Evolutionary conservation across 371 early-diverging fungal genomes (phyloP), one percentile per base, ranked within the genome.

Genomic region (Mortierella sp.): DNA sequence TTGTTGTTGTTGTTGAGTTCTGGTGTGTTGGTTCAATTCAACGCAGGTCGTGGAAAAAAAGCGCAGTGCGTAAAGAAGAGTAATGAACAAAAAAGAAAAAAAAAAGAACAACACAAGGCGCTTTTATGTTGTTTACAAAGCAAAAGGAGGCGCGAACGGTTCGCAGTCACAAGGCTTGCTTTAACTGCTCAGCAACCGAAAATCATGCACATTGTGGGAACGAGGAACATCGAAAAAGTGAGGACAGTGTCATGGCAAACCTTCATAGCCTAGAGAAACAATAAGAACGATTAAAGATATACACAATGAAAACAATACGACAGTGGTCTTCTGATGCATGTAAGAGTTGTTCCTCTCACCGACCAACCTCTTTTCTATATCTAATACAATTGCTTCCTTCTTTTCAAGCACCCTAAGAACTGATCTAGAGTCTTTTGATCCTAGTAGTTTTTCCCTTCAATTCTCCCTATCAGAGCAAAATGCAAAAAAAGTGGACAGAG

Each of bases 101-200:
- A 38, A 38, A 65, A 38, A 65, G 9, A 24, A 28, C 28, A 60
- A 60, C 16, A 28, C 31, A 13, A 63, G 24, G 42, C 24, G 24
- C 38, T 28, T 58, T 28, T 60, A 60, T 31, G 14, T 21, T 68
- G 68, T 68, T 68, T 68, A 68, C 68, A 68, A 68, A 68, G 68
- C 68, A 68, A 6, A 6, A 21, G 21, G 38, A 50, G 50, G 50
- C 50, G 14, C 50, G 14, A 50, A 16, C 16, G 16, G 42, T 38
- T 68, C 24, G 68, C 68, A 68, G 68, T 68, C 68, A 68, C 68
- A 68, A 28, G 14, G 63, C 31, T 5, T 4, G 1, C 26, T n/a
- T n/a, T 10, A 0, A 13, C 3, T 57, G 28, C 28, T 14, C 31
- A 31, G 16, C 16, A 16, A 31, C 16, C 63, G 16, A 60, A 1